These are phyloP conservation scores for Hemisphaericaspora xylofermentans DNA, from an alignment of 1,139 yeast genomes.

Conservation along the genomic window DNA sequence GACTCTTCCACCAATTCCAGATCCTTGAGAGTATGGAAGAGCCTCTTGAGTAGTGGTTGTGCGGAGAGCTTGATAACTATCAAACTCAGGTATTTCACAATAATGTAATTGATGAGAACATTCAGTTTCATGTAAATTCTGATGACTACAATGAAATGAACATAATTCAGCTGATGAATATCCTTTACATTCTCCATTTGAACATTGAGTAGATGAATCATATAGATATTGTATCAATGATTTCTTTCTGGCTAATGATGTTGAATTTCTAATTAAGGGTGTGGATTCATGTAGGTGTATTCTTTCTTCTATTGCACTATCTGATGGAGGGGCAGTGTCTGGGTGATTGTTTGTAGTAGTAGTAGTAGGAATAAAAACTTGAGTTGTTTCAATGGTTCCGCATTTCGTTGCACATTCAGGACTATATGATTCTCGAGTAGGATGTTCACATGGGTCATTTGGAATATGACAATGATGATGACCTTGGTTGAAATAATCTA, in stretches of 20 bases:
- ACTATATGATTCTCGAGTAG: not conserved
- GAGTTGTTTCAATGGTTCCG: too few species aligned
- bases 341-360: not conserved
- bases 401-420: too few species aligned
- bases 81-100: conserved; percentile 36
- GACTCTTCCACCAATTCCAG: not conserved
- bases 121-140: conserved; percentile 7
- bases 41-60: not conserved
- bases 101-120: conserved; percentile 26
- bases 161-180: conserved; percentile 48
- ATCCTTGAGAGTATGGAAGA: too few species aligned
- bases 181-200: conserved; percentile 53
- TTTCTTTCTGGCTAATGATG: conserved; percentile 16
- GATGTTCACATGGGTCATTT: conserved; percentile 7
- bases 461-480: conserved; percentile 15
- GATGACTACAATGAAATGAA: conserved; percentile 15
- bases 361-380: not conserved
- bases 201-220: conserved; percentile 18
- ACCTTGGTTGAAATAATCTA: conserved; percentile 11
- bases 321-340: not conserved
- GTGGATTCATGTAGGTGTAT: conserved; percentile 36
- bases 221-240: conserved; percentile 29
- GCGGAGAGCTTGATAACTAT: not conserved
- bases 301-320: not conserved
- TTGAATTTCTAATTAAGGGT: conserved; percentile 12